Evolutionary conservation across 2,329 filamentous ascomycete genomes (phyloP), one percentile per base, ranked within the genome.

Genomic region (Stemphylium lycopersici): DNA sequence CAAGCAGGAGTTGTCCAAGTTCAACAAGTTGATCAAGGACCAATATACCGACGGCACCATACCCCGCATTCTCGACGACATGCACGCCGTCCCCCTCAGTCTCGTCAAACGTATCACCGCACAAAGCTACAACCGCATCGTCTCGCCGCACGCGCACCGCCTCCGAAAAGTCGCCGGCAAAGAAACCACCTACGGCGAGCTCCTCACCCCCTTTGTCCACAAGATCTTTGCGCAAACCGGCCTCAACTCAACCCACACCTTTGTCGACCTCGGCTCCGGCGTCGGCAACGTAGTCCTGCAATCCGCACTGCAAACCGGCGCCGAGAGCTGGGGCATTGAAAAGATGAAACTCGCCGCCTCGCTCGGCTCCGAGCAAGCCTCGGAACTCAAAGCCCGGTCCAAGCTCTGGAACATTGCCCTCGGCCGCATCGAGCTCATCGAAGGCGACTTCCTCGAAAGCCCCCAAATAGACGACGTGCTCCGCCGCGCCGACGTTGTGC

Each of bases 201-300:
- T 99, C 22, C 82, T 95, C 26, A 89, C 92, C 16, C 87, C 88
- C 1, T 96, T 99, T 70, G 85, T 95, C 60, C 90, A 89, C 58
- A 86, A 88, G 53, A 91, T 98, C 55, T 87, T 99, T 64, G 84
- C 87, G 13, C 85, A 91, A 72, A 89, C 90, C 3, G 82, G 85
- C 39, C 86, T 98, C 73, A 92, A 86, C 55, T 93, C 90, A 0
- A 84, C 88, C 44, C 90, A 96, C 65, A 86, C 96, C 33, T 98
- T 99, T 72, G 88, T 99, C 55, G 95, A 99, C 71, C 83, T 99
- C 12, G 95, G 95, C 43, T 98, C 93, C 2, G 95, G 95, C 26
- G 95, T 98, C 13, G 95, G 93, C 42, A 99, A 98, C 71, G 93
- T 98, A 2, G 92, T 95, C 22, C 80, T 99, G 45, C 95, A 99